Conservation (phyloP, 176 grass and related monocot species). For the Leersia perrieri region DNA sequence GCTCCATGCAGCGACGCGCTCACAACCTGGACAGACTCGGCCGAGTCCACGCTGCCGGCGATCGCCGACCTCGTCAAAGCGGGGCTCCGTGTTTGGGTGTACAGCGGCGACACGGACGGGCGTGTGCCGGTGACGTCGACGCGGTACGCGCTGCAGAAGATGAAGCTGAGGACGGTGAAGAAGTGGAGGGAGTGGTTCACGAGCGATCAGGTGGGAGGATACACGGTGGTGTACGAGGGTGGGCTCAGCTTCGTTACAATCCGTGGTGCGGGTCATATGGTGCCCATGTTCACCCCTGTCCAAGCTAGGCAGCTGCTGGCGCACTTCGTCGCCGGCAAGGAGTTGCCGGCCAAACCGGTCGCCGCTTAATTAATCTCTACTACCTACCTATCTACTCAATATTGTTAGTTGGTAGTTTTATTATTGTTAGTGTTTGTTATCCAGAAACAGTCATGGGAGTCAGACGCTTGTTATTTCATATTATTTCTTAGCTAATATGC, state of each 20-base stretch:
- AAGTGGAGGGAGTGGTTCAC: conserved; percentile 72
- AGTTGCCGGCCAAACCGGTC: conserved; percentile 37
- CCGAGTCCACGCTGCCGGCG: conserved; percentile 31
- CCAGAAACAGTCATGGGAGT: too few species aligned
- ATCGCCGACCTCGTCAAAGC: conserved; percentile 43
- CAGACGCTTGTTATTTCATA: too few species aligned
- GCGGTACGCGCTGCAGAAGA: conserved; percentile 59
- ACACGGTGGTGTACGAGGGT: conserved; percentile 65
- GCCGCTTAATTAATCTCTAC: neutral
- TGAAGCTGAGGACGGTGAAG: conserved; percentile 40
- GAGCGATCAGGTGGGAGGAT: conserved; percentile 82
- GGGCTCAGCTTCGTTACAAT: conserved; percentile 82
- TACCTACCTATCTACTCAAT: too few species aligned
- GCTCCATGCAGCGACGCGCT: conserved; percentile 67
- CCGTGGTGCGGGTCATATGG: conserved; percentile 81
- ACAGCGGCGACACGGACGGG: conserved; percentile 69
- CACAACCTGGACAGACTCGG: conserved; percentile 48
- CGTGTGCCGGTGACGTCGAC: conserved; percentile 67
- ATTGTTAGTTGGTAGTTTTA: too few species aligned
- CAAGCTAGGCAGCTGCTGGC: conserved; percentile 54
- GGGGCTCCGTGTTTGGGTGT: conserved; percentile 41
- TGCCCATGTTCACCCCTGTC: conserved; percentile 58
- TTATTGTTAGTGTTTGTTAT: too few species aligned
- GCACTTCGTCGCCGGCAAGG: conserved; percentile 55
- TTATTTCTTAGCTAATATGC: too few species aligned